A percentile compares a stretch with the other conserved stretches of the same genome.
Evolutionary conservation across 306 rosid species (phyloP).

Genomic region (Trifolium pratense): DNA sequence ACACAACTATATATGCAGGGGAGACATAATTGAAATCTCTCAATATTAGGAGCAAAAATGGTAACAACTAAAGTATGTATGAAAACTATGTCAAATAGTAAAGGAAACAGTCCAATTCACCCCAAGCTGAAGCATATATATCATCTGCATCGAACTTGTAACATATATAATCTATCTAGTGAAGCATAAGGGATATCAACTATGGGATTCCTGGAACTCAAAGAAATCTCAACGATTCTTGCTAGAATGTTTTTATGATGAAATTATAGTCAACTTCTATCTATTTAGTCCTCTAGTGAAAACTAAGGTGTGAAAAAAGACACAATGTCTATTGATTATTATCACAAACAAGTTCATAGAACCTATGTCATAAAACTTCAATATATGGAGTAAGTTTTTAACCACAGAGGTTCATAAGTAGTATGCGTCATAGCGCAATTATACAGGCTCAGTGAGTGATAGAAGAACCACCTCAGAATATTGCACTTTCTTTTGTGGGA

Average conservation of each 20-base stretch:
- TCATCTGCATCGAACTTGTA: constrained; percentile 2
- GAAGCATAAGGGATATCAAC: not conserved
- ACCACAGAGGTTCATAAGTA: not conserved
- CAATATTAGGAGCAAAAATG: not conserved
- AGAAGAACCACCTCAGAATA: no score
- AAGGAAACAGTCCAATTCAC: not conserved
- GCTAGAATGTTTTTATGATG: not conserved
- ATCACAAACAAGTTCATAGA: not conserved
- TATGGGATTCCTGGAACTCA: not conserved
- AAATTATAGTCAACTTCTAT: not conserved
- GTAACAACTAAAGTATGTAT: not conserved
- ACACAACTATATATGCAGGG: not conserved
- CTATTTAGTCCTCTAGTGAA: constrained; percentile 6
- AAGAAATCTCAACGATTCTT: not conserved
- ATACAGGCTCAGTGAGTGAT: no score
- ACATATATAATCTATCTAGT: not conserved
- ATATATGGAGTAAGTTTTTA: not conserved
- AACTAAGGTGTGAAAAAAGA: not conserved
- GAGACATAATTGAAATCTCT: constrained; percentile 16
- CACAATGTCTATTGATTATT: not conserved
- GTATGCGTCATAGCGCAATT: not conserved
- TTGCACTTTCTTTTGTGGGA: no score
- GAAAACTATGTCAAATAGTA: not conserved
- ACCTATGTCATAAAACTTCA: not conserved
- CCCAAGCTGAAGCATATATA: not conserved